phyloP scores from a whole-genome alignment of 2,329 filamentous ascomycete species.

The Beauveria bassiana region DNA sequence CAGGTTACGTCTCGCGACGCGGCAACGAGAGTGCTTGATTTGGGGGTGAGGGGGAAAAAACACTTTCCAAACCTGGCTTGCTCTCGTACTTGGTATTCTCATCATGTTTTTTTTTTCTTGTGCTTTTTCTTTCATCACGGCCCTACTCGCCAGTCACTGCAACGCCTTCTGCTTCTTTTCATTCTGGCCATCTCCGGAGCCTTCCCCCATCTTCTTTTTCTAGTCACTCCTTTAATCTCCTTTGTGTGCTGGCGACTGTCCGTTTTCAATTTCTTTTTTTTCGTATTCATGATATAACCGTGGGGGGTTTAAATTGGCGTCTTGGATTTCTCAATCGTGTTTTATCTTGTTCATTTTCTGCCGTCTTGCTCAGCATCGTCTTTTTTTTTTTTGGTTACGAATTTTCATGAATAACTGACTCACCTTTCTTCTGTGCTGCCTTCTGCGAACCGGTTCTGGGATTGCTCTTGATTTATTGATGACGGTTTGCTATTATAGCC shows the following conservation, averaged over 20 bases:
- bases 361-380: not conserved
- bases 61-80: not conserved
- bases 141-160: slow-evolving; percentile 1
- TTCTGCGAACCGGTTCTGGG: not conserved
- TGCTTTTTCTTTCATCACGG: not conserved
- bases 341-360: not conserved
- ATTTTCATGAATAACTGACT: not conserved
- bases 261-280: not conserved
- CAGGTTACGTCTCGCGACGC: slow-evolving; percentile 21
- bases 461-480: not conserved
- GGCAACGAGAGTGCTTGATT: slow-evolving; percentile 17
- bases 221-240: slow-evolving; percentile 1
- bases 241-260: slow-evolving; percentile 5
- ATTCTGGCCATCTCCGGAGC: not conserved
- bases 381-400: not conserved
- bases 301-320: not conserved
- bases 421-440: not conserved
- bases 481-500: not conserved
- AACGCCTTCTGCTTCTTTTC: not conserved
- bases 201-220: not conserved
- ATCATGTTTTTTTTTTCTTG: not conserved
- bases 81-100: not conserved
- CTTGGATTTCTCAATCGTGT: not conserved
- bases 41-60: slow-evolving; percentile 36
- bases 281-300: not conserved